phyloP scores from a whole-genome alignment of 176 grass and related monocot species.

The Saccharum officinarum region DNA sequence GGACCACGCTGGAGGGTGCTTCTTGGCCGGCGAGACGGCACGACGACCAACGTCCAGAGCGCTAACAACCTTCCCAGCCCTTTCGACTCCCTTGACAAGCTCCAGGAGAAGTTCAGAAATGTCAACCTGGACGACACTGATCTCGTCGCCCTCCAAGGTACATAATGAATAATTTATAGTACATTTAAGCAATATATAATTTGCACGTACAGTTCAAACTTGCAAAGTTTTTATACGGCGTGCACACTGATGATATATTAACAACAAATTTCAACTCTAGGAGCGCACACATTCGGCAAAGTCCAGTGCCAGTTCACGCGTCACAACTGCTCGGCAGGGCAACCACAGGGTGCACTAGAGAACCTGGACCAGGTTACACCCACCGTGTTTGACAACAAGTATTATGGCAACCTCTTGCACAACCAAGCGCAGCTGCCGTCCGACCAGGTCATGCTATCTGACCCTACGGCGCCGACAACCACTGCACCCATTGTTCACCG shows the following conservation, averaged over 20 bases:
- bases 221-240: no score
- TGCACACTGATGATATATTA: not conserved
- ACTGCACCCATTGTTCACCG: constrained; percentile 22
- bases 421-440: constrained; percentile 32
- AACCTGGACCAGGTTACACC: constrained; percentile 45
- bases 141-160: constrained; percentile 56
- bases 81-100: constrained; percentile 27
- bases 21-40: constrained; percentile 1
- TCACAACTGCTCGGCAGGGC: constrained; percentile 33
- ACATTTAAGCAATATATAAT: not conserved
- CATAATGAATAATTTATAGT: not conserved
- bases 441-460: constrained; percentile 44
- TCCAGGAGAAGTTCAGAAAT: constrained; percentile 51
- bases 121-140: constrained; percentile 43
- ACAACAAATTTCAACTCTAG: not conserved
- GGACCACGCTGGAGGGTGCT: not conserved
- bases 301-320: constrained; percentile 31
- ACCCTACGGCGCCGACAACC: not conserved
- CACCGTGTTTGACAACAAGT: constrained; percentile 47
- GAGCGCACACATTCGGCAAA: constrained; percentile 56
- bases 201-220: not conserved
- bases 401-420: constrained; percentile 43
- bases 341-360: not conserved
- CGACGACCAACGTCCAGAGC: not conserved
- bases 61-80: constrained; percentile 49